Percentiles rank a stretch among this genome's conserved stretches.
Conservation (phyloP, 2,329 filamentous ascomycete genomes). For the Trichothecium sympodiale region DNA sequence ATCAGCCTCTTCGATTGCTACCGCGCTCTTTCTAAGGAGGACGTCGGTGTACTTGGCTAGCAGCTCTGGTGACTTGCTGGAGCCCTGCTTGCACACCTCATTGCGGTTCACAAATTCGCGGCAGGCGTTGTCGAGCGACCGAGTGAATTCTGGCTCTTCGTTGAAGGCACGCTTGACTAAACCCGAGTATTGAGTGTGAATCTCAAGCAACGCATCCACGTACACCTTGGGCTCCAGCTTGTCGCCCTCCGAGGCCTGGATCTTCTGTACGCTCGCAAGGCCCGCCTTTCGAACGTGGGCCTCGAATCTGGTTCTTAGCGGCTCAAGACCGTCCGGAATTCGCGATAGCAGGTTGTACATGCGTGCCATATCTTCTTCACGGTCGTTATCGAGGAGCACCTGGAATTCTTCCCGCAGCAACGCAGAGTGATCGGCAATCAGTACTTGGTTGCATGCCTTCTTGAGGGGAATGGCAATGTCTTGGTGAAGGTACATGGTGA, state of each 20-base stretch:
- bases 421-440: conserved; percentile 78
- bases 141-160: conserved; percentile 92
- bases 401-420: conserved; percentile 96
- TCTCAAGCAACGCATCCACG: conserved; percentile 86
- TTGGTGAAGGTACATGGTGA: conserved; percentile 79
- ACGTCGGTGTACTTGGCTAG: conserved; percentile 93
- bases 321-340: conserved; percentile 85
- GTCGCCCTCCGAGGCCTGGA: conserved; percentile 74
- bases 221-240: conserved; percentile 93
- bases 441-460: conserved; percentile 75
- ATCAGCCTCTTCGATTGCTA: conserved; percentile 87
- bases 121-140: conserved; percentile 92
- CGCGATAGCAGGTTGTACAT: conserved; percentile 90
- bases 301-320: conserved; percentile 78
- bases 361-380: conserved; percentile 86
- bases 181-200: conserved; percentile 85
- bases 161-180: conserved; percentile 88
- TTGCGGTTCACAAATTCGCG: conserved; percentile 98
- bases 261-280: conserved; percentile 78
- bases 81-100: conserved; percentile 85
- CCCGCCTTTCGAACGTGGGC: conserved; percentile 86
- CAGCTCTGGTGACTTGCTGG: conserved; percentile 87
- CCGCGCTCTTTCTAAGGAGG: conserved; percentile 83
- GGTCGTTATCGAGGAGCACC: conserved; percentile 81
- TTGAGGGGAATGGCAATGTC: conserved; percentile 81